phyloP scores from a whole-genome alignment of 208 protist species.

The Trypanosomatidae sp. region DNA sequence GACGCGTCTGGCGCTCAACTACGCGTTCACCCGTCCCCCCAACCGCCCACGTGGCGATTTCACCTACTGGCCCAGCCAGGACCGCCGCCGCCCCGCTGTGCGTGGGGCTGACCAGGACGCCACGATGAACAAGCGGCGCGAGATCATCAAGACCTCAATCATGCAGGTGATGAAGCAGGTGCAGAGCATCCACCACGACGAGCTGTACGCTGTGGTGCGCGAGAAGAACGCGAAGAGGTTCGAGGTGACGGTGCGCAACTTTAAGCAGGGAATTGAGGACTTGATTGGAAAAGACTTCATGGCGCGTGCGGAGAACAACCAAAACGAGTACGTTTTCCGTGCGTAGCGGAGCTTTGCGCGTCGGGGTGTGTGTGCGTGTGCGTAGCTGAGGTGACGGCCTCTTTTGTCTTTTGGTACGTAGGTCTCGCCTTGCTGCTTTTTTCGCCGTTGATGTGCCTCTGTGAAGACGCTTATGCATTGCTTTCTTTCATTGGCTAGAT shows the following conservation, averaged over 20 bases:
- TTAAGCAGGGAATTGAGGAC: conserved; percentile 52
- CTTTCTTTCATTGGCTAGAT: no score
- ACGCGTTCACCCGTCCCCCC: conserved; percentile 19
- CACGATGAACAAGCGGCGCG: conserved; percentile 16
- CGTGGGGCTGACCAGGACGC: conserved; percentile 7
- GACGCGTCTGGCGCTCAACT: conserved; percentile 30
- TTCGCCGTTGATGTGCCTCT: no score
- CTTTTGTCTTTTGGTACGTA: no score
- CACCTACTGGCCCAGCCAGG: conserved; percentile 25
- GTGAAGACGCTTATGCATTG: no score
- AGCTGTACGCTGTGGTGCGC: conserved; percentile 35
- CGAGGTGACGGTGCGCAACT: conserved; percentile 28
- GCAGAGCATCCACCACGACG: conserved; percentile 30
- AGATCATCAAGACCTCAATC: conserved; percentile 35
- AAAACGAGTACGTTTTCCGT: conserved; percentile 21
- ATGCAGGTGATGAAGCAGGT: conserved; percentile 48
- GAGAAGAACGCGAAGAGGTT: conserved; percentile 31
- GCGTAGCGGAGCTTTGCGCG: not conserved
- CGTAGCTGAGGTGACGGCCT: no score
- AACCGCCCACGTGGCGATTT: conserved; percentile 25
- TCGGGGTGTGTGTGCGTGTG: not conserved
- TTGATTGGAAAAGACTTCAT: conserved; percentile 59
- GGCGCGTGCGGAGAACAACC: conserved; percentile 21
- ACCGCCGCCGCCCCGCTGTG: conserved; percentile 9
- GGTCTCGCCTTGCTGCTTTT: no score